Evolutionary conservation across 2,329 filamentous ascomycete species (phyloP).

Genomic region (Diaporthe citri): DNA sequence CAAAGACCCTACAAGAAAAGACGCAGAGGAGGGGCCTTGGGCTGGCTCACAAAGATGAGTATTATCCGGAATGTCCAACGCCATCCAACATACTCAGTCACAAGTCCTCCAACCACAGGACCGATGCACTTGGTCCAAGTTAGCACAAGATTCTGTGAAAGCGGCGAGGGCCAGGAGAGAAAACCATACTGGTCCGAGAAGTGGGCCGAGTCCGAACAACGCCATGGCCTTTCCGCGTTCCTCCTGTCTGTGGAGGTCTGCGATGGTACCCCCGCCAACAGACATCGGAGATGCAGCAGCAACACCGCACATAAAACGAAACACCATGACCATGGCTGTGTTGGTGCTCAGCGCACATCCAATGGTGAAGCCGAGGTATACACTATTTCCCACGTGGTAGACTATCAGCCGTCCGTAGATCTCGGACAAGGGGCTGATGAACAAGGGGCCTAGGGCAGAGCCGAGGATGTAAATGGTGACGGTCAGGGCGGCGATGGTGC

Average conservation of each 20-base stretch:
- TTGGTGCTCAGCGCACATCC: conserved; percentile 28
- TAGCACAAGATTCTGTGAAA: not conserved
- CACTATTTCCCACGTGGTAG: not conserved
- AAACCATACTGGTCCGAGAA: conserved; percentile 30
- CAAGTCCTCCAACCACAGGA: conserved; percentile 33
- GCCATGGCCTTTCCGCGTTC: conserved; percentile 26
- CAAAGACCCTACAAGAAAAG: not conserved
- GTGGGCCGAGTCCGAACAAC: conserved; percentile 19
- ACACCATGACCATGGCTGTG: conserved; percentile 33
- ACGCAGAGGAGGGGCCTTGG: not conserved
- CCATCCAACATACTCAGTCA: conserved; percentile 18
- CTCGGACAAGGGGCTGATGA: conserved; percentile 25
- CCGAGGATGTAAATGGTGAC: conserved; percentile 31
- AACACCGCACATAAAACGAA: conserved; percentile 20
- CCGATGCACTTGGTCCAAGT: not conserved
- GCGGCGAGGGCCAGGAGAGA: not conserved
- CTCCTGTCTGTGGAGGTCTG: conserved; percentile 15
- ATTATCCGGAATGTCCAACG: conserved; percentile 36
- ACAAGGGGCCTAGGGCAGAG: conserved; percentile 22
- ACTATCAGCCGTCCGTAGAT: conserved; percentile 24
- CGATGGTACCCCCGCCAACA: conserved; percentile 35
- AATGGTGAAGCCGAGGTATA: conserved; percentile 26
- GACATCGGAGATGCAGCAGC: conserved; percentile 1
- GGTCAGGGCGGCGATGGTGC: conserved; percentile 6
- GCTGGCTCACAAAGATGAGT: conserved; percentile 18